phyloP scores from a whole-genome alignment of 2,329 filamentous ascomycete genomes.

The Monilinia laxa region DNA sequence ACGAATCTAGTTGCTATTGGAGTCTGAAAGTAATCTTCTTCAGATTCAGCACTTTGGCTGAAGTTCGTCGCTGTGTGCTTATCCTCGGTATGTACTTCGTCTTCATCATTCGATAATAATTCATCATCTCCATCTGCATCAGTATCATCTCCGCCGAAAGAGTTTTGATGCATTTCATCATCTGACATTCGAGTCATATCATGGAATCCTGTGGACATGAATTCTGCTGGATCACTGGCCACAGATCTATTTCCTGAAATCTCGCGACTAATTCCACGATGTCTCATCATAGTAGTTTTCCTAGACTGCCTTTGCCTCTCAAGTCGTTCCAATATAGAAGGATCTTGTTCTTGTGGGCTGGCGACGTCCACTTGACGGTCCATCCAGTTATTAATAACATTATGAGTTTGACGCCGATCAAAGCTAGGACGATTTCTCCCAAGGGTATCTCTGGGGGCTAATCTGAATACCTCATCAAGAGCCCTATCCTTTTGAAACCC shows the following conservation, averaged over 20 bases:
- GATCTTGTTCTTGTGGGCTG: slow-evolving; percentile 59
- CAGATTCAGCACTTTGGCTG: slow-evolving; percentile 44
- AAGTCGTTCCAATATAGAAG: slow-evolving; percentile 56
- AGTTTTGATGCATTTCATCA: slow-evolving; percentile 15
- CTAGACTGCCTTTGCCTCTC: slow-evolving; percentile 46
- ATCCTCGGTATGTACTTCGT: slow-evolving; percentile 54
- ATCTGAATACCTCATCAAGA: slow-evolving; percentile 85
- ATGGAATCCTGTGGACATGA: slow-evolving; percentile 48
- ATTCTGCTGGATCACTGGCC: slow-evolving; percentile 63
- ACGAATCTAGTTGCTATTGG: slow-evolving; percentile 48
- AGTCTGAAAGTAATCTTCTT: slow-evolving; percentile 56
- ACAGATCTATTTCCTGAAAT: slow-evolving; percentile 53
- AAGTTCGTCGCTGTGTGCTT: slow-evolving; percentile 36
- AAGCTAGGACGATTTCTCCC: slow-evolving; percentile 59
- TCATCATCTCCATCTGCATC: slow-evolving; percentile 75
- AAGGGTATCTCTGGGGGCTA: slow-evolving; percentile 63
- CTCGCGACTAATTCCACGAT: slow-evolving; percentile 40
- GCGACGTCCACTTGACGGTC: slow-evolving; percentile 60
- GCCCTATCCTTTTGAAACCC: slow-evolving; percentile 89
- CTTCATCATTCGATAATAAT: slow-evolving; percentile 76
- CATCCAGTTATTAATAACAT: slow-evolving; percentile 89
- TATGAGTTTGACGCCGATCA: slow-evolving; percentile 72
- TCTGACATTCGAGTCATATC: slow-evolving; percentile 25
- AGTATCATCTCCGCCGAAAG: slow-evolving; percentile 54
- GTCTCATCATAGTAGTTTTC: slow-evolving; percentile 30